These are phyloP conservation scores for Penicillium psychrosexuale DNA, from an alignment of 2,329 filamentous ascomycete species.

Conservation along the genomic window DNA sequence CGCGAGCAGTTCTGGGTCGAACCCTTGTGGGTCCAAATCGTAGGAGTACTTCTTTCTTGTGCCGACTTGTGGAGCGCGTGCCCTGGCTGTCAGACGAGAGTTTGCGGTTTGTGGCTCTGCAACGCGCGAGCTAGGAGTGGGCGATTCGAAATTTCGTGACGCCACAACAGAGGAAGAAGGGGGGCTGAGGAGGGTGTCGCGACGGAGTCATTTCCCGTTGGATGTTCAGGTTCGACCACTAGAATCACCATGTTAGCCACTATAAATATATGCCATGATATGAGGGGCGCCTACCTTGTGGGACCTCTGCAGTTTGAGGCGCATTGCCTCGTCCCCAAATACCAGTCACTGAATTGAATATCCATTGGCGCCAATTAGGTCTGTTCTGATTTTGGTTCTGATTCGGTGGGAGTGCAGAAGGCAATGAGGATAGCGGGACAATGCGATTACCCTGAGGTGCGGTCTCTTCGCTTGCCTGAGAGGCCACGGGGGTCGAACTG, in stretches of 20 bases:
- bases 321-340: constrained; percentile 11
- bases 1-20: constrained; percentile 7
- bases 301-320: not conserved
- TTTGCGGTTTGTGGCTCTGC: not conserved
- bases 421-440: constrained; percentile 1
- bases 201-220: not conserved
- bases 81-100: not conserved
- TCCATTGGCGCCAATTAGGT: constrained; percentile 11
- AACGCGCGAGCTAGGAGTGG: not conserved
- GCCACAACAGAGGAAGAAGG: not conserved
- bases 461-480: not conserved
- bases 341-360: constrained; percentile 18
- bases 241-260: not conserved
- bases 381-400: not conserved
- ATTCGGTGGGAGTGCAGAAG: constrained; percentile 3
- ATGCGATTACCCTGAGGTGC: not conserved
- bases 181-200: not conserved
- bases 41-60: not conserved
- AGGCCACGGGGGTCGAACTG: not conserved
- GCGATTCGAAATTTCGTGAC: not conserved
- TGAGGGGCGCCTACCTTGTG: not conserved
- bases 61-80: not conserved
- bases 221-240: not conserved
- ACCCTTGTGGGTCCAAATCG: not conserved
- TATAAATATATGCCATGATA: not conserved